Base-by-base conservation (phyloP, 805 yeast species). In the Vanderwaltozyma yarrowii region DNA sequence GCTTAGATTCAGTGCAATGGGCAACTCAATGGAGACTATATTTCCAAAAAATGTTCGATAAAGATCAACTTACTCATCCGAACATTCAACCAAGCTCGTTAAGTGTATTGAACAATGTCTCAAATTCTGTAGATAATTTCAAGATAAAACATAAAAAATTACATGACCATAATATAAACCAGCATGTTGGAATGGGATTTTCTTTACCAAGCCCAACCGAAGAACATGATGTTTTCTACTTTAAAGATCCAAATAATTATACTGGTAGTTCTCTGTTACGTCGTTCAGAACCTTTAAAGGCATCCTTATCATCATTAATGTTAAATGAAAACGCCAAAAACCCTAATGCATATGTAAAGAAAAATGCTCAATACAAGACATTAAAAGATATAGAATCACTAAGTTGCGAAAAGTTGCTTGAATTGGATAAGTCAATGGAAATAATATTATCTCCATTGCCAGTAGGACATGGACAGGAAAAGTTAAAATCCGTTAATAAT, bases 1-100 rank as follows among this genome's bases (percentile, higher is more conserved):
- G 57, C 11, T 36, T 47, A 9, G 54, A 51, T 39, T 31, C 49
- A 9, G 20, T 50, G 4, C 46, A 46, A 31, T 58, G 62, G 62
- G 45, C 51, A 21, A 36, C 40, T 2, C 39, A 46, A 29, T 57
- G 62, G 61, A 49, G 44, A 33, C 26, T 39, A 6, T 42, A 33
- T 18, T 40, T 56, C 20, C 37, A 45, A 16, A 37, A 38, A 14
- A 32, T 46, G 14, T 53, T 47, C 18, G 49, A 44, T 30, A 33
- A 28, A 20, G 36, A n/a, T 25, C 24, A 14, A 25, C 10, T 3
- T 8, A 25, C 42, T 12, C 39, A 30, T 27, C 47, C 43, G 28
- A 38, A 33, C 29, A 30, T 4, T 6, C 36, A 10, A 16, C 25
- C 3, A 10, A 16, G 16, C 3, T 18, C 24, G 12, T 17, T 27